Conservation (phyloP, 1,139 yeast species). For the Scheffersomyces quercinus region DNA sequence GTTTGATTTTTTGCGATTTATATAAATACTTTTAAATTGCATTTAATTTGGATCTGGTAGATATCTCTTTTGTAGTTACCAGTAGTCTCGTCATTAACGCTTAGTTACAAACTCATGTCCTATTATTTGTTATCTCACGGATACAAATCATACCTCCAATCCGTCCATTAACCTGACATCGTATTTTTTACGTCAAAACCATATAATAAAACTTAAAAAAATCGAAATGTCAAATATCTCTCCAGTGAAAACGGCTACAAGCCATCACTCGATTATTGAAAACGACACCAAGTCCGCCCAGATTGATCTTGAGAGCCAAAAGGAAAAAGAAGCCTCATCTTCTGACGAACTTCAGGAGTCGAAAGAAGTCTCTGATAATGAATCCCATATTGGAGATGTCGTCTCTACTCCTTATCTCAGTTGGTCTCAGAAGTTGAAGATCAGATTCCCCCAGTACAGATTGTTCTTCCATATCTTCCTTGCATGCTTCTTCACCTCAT, state of each 20-base stretch:
- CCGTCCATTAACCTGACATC: conserved; percentile 12
- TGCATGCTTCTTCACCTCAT: conserved; percentile 57
- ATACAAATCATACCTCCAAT: conserved; percentile 13
- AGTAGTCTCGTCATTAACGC: no score
- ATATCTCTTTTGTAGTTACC: no score
- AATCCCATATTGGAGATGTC: not conserved
- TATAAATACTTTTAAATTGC: no score
- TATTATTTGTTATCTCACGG: conserved; percentile 3
- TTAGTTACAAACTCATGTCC: conserved; percentile 2
- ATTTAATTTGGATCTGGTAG: no score
- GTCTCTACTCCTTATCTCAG: conserved; percentile 2
- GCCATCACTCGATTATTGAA: not conserved
- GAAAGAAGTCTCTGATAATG: not conserved
- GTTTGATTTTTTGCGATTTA: no score
- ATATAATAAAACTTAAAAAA: no score
- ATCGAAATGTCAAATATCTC: not conserved
- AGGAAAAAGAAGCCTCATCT: not conserved
- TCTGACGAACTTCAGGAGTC: not conserved
- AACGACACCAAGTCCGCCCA: not conserved
- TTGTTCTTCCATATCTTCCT: conserved; percentile 30
- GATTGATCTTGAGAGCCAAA: not conserved
- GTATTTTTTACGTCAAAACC: not conserved
- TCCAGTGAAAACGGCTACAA: not conserved
- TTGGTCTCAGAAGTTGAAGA: conserved; percentile 5
- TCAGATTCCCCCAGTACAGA: conserved; percentile 14